Evolutionary conservation across 179 eudicot genomes (phyloP).

Genomic region (Spergularia azorica): DNA sequence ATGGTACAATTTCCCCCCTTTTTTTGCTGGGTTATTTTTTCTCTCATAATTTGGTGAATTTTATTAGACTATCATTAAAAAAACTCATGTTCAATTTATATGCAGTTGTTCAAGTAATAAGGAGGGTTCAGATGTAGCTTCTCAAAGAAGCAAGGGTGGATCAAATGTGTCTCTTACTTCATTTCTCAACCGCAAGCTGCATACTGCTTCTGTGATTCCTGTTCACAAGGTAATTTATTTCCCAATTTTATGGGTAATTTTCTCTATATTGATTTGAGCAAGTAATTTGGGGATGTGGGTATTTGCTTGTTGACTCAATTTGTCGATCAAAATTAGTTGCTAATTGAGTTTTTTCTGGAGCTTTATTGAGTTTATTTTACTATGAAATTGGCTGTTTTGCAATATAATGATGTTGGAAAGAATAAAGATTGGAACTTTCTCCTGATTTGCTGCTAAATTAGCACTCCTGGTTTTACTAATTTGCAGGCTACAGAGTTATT

Average conservation of each 20-base stretch:
- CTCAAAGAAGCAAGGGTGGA: not conserved
- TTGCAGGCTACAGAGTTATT: too few species aligned
- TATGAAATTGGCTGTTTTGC: not conserved
- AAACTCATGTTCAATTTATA: not conserved
- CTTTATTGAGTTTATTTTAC: not conserved
- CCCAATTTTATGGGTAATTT: too few species aligned
- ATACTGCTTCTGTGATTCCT: slow-evolving; percentile 49
- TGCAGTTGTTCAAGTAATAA: slow-evolving; percentile 19
- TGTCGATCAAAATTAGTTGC: too few species aligned
- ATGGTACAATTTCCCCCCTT: slow-evolving; percentile 17
- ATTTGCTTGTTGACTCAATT: too few species aligned
- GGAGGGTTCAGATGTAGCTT: slow-evolving; percentile 12
- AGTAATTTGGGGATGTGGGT: too few species aligned
- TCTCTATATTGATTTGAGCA: too few species aligned
- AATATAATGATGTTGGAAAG: not conserved
- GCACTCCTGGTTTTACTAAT: too few species aligned
- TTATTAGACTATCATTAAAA: too few species aligned
- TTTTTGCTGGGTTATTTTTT: not conserved
- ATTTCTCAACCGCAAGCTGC: slow-evolving; percentile 54
- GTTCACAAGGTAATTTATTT: slow-evolving; percentile 23
- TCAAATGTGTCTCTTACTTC: slow-evolving; percentile 46
- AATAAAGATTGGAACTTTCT: not conserved
- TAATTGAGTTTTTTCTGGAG: not conserved
- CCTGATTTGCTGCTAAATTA: too few species aligned
- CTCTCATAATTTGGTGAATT: too few species aligned